Evolutionary conservation across 257 asterid species (phyloP), one percentile per base, ranked within the genome.

Genomic region (Salvia rosmarinus): DNA sequence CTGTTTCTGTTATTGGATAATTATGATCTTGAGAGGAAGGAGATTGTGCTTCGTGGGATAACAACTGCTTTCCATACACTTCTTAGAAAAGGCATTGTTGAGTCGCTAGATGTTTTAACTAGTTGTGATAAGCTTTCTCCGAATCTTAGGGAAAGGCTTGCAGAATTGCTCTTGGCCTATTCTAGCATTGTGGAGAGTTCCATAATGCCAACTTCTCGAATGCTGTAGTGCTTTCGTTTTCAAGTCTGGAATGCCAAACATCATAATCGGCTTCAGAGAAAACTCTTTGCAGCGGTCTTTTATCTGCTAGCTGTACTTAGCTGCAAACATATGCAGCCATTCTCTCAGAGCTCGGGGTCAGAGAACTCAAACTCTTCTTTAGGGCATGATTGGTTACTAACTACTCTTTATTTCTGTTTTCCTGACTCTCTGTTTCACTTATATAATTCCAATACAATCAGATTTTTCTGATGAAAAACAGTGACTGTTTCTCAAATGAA

Each of bases 21-120:
- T 68, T 92, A 85, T 81, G 96, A 92, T 69, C 44, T 59, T 23
- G 92, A 85, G 82, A 85, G 95, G 88, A 92, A 86, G 82, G 85
- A 84, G 67, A 20, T 85, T 12, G 35, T 92, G 9, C 49, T 52
- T 65, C 71, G 73, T 19, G 94, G 96, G 46, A 78, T 84, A 47
- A 84, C 85, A 39, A 75, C 81, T 16, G 89, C 96, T 80, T 80
- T 92, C 37, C 79, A 60, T 70, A 25, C 78, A 7, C 82, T 92
- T 64, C 55, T 80, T 64, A 75, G 77, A 32, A 85, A 82, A 69
- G 85, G 90, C 1, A 88, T 92, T 75, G 60, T 92, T 50, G 79
- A 70, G 34, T 88, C 96, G 9, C 81, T 85, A 9, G 95, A 86
- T 68, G n/a, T n/a, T n/a, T n/a, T n/a, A n/a, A n/a, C n/a, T n/a